Conservation (phyloP, 139 green algal species). For the Coccomyxa sp. region DNA sequence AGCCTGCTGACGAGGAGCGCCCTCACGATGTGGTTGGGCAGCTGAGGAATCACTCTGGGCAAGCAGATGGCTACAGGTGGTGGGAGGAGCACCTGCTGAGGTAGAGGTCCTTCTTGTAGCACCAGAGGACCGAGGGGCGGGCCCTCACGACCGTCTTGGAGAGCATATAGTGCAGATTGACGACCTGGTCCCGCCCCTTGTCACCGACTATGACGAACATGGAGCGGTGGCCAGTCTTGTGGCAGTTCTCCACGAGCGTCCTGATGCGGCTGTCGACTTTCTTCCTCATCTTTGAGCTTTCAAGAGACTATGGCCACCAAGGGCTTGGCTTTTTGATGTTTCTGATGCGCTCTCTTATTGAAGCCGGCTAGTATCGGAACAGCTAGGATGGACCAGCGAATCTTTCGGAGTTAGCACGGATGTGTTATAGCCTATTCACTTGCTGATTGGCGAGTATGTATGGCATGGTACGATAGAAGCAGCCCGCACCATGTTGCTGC, state of each 20-base stretch:
- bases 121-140: slow-evolving; percentile 95
- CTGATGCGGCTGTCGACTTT: slow-evolving; percentile 94
- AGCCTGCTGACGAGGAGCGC: too few species aligned
- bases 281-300: slow-evolving; percentile 84
- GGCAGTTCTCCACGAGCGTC: slow-evolving; percentile 96
- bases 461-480: too few species aligned
- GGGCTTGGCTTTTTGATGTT: too few species aligned
- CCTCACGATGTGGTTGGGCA: neutral
- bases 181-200: slow-evolving; percentile 91
- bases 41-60: neutral
- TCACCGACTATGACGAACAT: slow-evolving; percentile 98
- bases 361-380: too few species aligned
- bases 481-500: too few species aligned
- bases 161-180: slow-evolving; percentile 99
- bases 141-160: slow-evolving; percentile 92
- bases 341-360: too few species aligned
- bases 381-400: too few species aligned
- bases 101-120: slow-evolving; percentile 99
- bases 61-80: neutral
- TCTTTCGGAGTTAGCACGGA: too few species aligned
- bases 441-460: too few species aligned
- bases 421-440: too few species aligned
- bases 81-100: slow-evolving; percentile 86
- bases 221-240: slow-evolving; percentile 78
- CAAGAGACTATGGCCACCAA: neutral